Conservation (phyloP, 495 filamentous ascomycete genomes). For the Penicillium canariense region DNA sequence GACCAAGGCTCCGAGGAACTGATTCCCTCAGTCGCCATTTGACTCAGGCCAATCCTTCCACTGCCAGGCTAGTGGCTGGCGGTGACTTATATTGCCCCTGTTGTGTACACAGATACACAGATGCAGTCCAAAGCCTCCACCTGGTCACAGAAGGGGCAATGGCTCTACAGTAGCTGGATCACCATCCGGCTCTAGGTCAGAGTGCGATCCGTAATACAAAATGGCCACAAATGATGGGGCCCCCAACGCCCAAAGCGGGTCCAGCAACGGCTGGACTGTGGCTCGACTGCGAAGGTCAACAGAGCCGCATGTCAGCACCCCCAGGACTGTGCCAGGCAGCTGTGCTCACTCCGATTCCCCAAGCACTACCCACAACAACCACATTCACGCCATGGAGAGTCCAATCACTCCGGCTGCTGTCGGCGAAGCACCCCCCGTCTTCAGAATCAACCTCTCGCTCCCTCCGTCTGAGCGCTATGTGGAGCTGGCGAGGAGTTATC, state of each 20-base stretch:
- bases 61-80: too few species aligned
- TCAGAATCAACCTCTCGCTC: conserved; percentile 58
- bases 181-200: too few species aligned
- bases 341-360: not conserved
- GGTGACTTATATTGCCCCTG: too few species aligned
- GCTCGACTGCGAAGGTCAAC: not conserved
- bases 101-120: too few species aligned
- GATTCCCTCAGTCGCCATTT: too few species aligned
- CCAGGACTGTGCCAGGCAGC: not conserved
- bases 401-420: not conserved
- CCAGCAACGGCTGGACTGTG: not conserved
- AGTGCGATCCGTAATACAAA: too few species aligned
- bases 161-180: not conserved
- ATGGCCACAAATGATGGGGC: too few species aligned
- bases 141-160: too few species aligned
- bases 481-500: conserved; percentile 44
- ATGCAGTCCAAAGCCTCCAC: too few species aligned
- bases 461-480: conserved; percentile 56
- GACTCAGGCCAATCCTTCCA: too few species aligned
- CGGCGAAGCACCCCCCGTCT: conserved; percentile 32
- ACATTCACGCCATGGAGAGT: not conserved
- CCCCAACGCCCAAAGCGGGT: not conserved
- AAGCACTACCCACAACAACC: not conserved
- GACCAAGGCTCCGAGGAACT: too few species aligned
- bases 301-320: not conserved